Conservation (phyloP, 441 rosid species). For the Aleurites moluccanus region DNA sequence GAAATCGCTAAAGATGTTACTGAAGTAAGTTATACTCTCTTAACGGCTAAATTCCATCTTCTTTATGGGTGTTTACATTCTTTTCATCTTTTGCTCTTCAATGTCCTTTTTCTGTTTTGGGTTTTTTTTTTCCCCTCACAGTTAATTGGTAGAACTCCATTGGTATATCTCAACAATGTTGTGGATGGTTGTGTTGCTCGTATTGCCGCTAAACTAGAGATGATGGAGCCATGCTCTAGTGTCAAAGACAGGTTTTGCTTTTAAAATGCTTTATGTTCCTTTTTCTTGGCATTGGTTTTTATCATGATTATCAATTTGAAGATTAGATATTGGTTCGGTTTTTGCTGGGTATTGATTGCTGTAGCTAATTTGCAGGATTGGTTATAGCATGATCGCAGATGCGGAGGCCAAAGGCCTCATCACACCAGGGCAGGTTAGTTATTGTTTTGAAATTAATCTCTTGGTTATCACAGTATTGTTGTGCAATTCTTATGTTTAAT, state of each 20-base stretch:
- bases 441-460: neutral
- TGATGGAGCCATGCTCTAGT: conserved; percentile 88
- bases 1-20: conserved; percentile 80
- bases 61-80: neutral
- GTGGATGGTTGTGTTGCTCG: conserved; percentile 74
- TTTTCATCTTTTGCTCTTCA: neutral
- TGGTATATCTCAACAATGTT: conserved; percentile 69
- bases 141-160: conserved; percentile 84
- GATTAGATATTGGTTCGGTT: too few relatives aligned
- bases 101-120: neutral
- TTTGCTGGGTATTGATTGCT: conserved; percentile 4
- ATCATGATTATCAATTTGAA: neutral
- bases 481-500: conserved; percentile 8
- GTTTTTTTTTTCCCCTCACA: conserved; percentile 16
- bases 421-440: conserved; percentile 65
- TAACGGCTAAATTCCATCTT: neutral
- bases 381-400: conserved; percentile 82
- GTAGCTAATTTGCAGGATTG: conserved; percentile 55
- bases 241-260: conserved; percentile 73
- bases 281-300: neutral
- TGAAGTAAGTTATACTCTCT: conserved; percentile 47
- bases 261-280: neutral
- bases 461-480: neutral
- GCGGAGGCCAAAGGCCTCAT: conserved; percentile 74
- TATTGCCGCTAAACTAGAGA: conserved; percentile 80